A percentile compares a stretch with the other conserved stretches of the same genome.
Conservation (phyloP, 106 monocot genomes). For the Platanthera zijinensis region DNA sequence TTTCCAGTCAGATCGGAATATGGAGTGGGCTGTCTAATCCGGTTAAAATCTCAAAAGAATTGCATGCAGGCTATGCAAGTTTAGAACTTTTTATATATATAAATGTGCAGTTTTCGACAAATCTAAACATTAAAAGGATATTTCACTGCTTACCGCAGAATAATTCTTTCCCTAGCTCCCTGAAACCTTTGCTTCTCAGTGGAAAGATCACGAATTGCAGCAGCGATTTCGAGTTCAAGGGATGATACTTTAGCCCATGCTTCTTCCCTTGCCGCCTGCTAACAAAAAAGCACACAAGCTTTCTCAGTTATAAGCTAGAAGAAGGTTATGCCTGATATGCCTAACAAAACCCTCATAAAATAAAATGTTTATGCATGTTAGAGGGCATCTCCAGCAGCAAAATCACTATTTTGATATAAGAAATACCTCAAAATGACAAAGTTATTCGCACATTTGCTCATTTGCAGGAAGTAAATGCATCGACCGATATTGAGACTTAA, state of each 20-base stretch:
- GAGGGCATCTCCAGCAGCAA: neutral
- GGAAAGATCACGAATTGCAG: slow-evolving; percentile 86
- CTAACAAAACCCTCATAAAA: neutral
- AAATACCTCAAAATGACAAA: neutral
- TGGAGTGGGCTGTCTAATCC: neutral
- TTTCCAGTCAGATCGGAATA: neutral
- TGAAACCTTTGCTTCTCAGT: slow-evolving; percentile 93
- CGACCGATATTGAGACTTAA: neutral
- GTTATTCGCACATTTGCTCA: neutral
- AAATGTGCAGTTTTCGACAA: neutral
- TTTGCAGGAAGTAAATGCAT: neutral
- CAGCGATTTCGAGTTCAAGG: slow-evolving; percentile 92
- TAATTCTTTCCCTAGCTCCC: slow-evolving; percentile 90
- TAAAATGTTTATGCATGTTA: neutral
- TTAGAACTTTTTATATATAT: neutral
- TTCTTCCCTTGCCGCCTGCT: slow-evolving; percentile 99
- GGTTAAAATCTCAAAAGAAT: neutral
- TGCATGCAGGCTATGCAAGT: too few relatives aligned
- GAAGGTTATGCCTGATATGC: neutral
- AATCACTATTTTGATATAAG: neutral
- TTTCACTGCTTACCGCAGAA: slow-evolving; percentile 55
- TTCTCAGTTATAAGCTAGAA: slow-evolving; percentile 26
- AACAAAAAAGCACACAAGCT: slow-evolving; percentile 40
- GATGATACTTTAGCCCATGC: slow-evolving; percentile 98
- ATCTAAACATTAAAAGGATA: neutral